Evolutionary conservation across 306 rosid species (phyloP).

Genomic region (Senna tora): DNA sequence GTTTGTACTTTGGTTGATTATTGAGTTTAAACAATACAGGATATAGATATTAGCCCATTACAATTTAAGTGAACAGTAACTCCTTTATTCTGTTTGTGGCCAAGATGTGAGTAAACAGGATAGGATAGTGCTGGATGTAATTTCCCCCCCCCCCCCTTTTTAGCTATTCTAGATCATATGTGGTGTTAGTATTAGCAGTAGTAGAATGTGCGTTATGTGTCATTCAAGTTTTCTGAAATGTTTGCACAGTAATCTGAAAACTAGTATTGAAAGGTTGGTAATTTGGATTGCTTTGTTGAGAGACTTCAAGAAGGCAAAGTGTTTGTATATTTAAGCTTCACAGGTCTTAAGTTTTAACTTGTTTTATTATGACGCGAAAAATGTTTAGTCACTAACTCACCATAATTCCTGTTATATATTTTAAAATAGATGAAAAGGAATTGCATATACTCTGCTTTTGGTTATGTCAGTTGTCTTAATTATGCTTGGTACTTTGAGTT

Average conservation of each 20-base stretch:
- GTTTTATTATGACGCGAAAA: constrained; percentile 21
- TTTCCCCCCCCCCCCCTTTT: no score
- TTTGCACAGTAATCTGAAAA: not conserved
- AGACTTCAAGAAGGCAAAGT: constrained; percentile 6
- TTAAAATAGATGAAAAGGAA: constrained; percentile 14
- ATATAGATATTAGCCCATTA: not conserved
- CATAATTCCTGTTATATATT: constrained; percentile 17
- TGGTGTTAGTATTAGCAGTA: constrained; percentile 17
- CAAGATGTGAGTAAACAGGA: not conserved
- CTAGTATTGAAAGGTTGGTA: not conserved
- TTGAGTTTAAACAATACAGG: constrained; percentile 22
- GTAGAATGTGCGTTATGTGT: constrained; percentile 11
- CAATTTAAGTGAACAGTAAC: not conserved
- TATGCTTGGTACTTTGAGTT: constrained; percentile 21
- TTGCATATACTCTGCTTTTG: not conserved
- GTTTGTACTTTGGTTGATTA: not conserved
- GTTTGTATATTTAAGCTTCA: not conserved
- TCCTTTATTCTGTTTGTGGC: not conserved
- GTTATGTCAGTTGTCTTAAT: not conserved
- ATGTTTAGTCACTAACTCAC: constrained; percentile 1
- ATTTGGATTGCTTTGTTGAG: constrained; percentile 8
- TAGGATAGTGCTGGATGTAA: not conserved
- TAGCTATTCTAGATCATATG: not conserved
- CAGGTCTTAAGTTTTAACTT: not conserved
- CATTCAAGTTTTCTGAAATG: constrained; percentile 7